A percentile compares a stretch with the other conserved stretches of the same genome.
Evolutionary conservation across 2,329 filamentous ascomycete genomes (phyloP).

Genomic region (Sphaceloma murrayae): DNA sequence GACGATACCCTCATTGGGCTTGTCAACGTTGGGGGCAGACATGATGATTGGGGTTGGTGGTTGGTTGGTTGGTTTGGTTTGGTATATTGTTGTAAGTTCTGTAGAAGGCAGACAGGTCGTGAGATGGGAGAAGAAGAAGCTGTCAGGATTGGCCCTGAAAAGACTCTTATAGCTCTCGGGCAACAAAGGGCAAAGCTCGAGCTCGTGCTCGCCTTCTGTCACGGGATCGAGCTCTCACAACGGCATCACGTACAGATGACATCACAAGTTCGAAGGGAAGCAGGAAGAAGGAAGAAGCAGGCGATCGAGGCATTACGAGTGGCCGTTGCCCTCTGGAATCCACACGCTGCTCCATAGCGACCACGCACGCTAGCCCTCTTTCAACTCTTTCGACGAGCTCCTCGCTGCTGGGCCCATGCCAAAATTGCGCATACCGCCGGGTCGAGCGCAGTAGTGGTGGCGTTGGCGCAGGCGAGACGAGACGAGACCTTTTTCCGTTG

Average conservation of each 20-base stretch:
- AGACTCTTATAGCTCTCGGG: neutral
- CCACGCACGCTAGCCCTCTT: conserved; percentile 7
- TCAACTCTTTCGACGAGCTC: neutral
- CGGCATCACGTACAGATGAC: conserved; percentile 1
- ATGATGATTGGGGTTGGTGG: conserved; percentile 27
- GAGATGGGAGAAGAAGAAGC: neutral
- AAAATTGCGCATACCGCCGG: conserved; percentile 15
- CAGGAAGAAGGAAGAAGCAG: no score
- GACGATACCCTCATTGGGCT: conserved; percentile 37
- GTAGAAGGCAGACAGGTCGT: no score
- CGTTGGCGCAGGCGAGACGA: neutral
- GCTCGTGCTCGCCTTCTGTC: neutral
- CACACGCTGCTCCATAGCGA: conserved; percentile 12
- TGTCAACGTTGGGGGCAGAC: conserved; percentile 38
- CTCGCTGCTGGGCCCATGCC: conserved; percentile 1
- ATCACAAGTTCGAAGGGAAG: neutral
- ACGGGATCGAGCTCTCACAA: neutral
- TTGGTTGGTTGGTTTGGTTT: conserved; percentile 20
- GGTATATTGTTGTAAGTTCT: conserved; percentile 7
- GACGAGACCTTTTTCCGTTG: conserved; percentile 3
- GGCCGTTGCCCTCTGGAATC: neutral
- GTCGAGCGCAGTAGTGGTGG: neutral
- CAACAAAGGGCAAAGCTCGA: neutral
- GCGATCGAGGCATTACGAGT: conserved; percentile 10
- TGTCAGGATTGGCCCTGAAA: neutral